Percentiles rank a stretch among this genome's conserved stretches.
These are phyloP conservation scores for Toxoplasma gondii DNA, from an alignment of 169 alveolate genomes.

Conservation along the genomic window DNA sequence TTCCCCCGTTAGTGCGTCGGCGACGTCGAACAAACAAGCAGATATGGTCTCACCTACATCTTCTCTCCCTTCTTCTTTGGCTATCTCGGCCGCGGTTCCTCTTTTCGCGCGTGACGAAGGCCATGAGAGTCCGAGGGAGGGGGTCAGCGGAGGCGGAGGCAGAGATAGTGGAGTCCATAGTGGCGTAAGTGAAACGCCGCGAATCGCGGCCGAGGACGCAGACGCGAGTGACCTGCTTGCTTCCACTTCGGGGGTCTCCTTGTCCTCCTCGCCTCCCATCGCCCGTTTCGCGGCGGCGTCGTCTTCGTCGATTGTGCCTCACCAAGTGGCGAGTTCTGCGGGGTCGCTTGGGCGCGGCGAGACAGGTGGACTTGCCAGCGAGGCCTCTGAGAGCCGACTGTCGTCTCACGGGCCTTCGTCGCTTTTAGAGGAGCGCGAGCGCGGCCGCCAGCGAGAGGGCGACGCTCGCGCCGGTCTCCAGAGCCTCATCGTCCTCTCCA, in stretches of 20 bases:
- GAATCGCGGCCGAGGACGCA: too few relatives aligned
- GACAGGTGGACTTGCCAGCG: not conserved
- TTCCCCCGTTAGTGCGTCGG: too few relatives aligned
- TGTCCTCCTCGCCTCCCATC: not conserved
- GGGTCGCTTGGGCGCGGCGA: not conserved
- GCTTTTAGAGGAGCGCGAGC: not conserved
- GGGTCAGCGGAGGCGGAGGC: too few relatives aligned
- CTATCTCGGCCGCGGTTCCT: too few relatives aligned
- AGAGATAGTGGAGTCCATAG: too few relatives aligned
- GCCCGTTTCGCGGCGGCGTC: not conserved
- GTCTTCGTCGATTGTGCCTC: not conserved
- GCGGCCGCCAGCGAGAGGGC: not conserved
- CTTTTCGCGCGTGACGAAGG: too few relatives aligned
- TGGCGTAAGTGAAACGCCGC: too few relatives aligned
- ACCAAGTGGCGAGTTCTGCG: not conserved
- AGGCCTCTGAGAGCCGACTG: not conserved
- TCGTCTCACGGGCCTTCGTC: constrained; percentile 14
- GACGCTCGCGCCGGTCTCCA: not conserved
- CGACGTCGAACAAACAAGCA: too few relatives aligned
- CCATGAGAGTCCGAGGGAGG: not conserved
- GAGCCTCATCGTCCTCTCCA: constrained; percentile 54
- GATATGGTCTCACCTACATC: too few relatives aligned
- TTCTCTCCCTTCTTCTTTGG: too few relatives aligned
- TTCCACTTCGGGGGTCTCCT: not conserved
- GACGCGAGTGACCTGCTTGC: not conserved